Base-by-base conservation (phyloP, 2,329 filamentous ascomycete genomes). In the Cordyceps farinosa region DNA sequence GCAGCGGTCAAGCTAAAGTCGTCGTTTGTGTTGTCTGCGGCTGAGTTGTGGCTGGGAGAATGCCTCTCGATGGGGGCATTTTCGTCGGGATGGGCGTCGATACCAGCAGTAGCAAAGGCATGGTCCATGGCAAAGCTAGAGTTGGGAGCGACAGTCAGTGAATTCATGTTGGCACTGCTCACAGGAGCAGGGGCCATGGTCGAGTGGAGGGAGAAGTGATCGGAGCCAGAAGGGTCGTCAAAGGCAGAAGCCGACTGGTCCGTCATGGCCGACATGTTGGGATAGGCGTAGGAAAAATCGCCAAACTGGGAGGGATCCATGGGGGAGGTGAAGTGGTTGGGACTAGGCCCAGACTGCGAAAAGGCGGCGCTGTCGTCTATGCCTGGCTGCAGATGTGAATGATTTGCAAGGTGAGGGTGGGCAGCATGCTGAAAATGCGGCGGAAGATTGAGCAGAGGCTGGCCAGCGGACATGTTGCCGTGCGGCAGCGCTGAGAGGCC, bases 21-120 rank as follows among this genome's bases (percentile, higher is more conserved):
- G 70, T 88, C 85, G 5, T 79, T 78, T 62, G 81, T 75, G 30
- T 80, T 75, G 62, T 86, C 84, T 52, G 84, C 84, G 54, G 85
- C 70, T 2, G 80, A 77, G 65, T 81, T 80, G 45, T 75, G 75
- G 17, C 75, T 75, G 38, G 78, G 79, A 1, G 77, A 78, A 40
- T 74, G 77, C 62, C 76, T 78, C 47, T 78, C 79, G 32, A 73
- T 32, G 2, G 47, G 78, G 48, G 76, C 79, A 52, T 72, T 77
- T 42, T 80, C 78, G 32, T 83, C 82, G 5, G 82, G 81, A 1
- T 69, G 15, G 30, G 40, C 75, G 32, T 80, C 80, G 54, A 73
- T 66, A 57, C 70, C 74, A 10, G 68, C 66, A n/a, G 69, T 70
- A 52, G 64, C 66, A 38, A 69, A 69, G 51, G 60, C 52, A 44